Conservation (phyloP, 2,329 filamentous ascomycete species). For the Penicillium sp. region DNA sequence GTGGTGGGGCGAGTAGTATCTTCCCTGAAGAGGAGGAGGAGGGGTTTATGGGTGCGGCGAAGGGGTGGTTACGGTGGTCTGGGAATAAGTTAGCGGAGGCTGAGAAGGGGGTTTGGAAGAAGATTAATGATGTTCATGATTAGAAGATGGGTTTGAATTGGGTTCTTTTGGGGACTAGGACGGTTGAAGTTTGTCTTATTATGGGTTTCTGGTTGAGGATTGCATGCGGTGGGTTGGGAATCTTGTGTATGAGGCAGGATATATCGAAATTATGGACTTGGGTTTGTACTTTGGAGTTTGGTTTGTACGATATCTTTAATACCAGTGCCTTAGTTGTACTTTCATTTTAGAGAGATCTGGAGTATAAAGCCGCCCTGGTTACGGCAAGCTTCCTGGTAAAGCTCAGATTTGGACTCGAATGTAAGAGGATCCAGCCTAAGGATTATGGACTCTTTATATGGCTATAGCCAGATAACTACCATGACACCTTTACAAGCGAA, state of each 20-base stretch:
- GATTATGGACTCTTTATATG: neutral
- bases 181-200: neutral
- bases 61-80: slow-evolving; percentile 42
- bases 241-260: neutral
- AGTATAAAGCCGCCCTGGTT: too few species aligned
- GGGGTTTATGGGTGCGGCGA: slow-evolving; percentile 39
- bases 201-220: neutral
- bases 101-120: slow-evolving; percentile 49
- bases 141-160: slow-evolving; percentile 1
- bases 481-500: neutral
- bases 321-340: neutral
- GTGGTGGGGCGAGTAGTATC: slow-evolving; percentile 17
- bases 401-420: neutral
- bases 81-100: slow-evolving; percentile 44
- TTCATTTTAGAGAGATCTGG: neutral
- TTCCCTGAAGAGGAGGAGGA: slow-evolving; percentile 33
- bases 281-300: neutral
- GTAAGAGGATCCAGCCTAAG: neutral
- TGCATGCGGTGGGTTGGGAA: neutral
- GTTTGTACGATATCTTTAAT: neutral
- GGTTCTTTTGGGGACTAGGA: neutral
- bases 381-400: neutral
- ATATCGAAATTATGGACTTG: neutral
- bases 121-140: slow-evolving; percentile 42
- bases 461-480: too few species aligned